Conservation (phyloP, 345 rosid genomes). For the Gossypium mustelinum region DNA sequence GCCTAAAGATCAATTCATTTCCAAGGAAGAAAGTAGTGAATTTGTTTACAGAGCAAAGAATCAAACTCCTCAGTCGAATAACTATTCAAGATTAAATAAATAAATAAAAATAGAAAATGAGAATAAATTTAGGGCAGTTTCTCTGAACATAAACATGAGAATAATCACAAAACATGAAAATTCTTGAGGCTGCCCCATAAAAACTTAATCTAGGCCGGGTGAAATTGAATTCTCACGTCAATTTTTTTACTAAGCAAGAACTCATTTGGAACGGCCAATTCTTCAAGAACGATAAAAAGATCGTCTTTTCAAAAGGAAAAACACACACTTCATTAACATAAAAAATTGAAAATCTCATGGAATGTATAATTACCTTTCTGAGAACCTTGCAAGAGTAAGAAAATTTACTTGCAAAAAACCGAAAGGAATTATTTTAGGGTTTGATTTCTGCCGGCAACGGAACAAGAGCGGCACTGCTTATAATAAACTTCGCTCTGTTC, state of each 20-base stretch:
- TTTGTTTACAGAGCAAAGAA: background rate
- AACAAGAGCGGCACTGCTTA: slow-evolving; percentile 1
- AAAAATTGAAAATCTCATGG: background rate
- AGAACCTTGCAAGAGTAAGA: background rate
- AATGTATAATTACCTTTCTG: background rate
- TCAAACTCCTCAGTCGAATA: background rate
- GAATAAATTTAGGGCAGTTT: slow-evolving; percentile 18
- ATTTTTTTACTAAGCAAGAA: background rate
- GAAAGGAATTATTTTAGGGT: background rate
- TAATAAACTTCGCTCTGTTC: background rate
- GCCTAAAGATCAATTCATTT: background rate
- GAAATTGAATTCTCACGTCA: slow-evolving; percentile 12
- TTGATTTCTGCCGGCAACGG: slow-evolving; percentile 16
- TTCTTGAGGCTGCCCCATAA: slow-evolving; percentile 15
- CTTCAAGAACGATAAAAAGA: background rate
- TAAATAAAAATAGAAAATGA: background rate
- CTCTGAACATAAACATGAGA: background rate
- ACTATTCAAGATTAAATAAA: background rate
- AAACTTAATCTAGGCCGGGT: slow-evolving; percentile 16
- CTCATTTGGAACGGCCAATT: slow-evolving; percentile 17
- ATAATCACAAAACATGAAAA: background rate
- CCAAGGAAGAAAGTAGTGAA: background rate
- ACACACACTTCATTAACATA: background rate
- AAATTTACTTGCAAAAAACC: background rate
- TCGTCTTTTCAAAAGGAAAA: background rate